Evolutionary conservation across 1,284 basidiomycete species (phyloP), one percentile per base, ranked within the genome.

Genomic region (Ganoderma boninense): DNA sequence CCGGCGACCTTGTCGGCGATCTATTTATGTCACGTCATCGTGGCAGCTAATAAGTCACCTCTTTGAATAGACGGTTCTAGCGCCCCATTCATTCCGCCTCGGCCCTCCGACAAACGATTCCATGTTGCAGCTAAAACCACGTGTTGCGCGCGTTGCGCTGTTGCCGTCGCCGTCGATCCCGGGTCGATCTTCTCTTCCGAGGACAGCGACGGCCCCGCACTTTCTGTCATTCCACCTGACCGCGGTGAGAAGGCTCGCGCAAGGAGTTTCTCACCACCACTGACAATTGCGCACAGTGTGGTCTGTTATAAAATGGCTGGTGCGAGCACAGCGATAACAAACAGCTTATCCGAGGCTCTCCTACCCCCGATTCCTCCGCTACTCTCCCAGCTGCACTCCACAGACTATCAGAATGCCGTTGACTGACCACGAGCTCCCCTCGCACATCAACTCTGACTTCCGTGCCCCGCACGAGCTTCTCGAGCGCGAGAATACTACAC

Each of bases 371-470:
- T 4, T 32, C 29, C 54, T 26, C 26, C 16, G 26, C 54, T 16
- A 52, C 14, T 0, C 6, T 35, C 14, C 26, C 46, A 56, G 7
- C 23, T 26, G 44, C 23, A 57, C 56, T 38, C 52, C 23, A 29
- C n/a, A 29, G 38, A 11, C 14, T 10, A n/a, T 60, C 44, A 16
- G 57, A 35, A 73, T 73, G 72, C 70, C 70, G 13, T 54, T 71
- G 38, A 64, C 57, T 26, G 66, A 66, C n/a, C 61, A 68, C 20
- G 64, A 68, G 49, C 64, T 73, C 2, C 72, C 72, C n/a, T n/a
- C 70, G 4, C 66, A 71, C 44, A 64, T 71, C 35, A 57, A 62
- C 13, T 66, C 66, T 26, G 66, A 71, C 16, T 74, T 74, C n/a
- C 62, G 42, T 13, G 32, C 35, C 16, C 73, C 73, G 0, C 20